Evolutionary conservation across 164 flowering plant genomes (phyloP), one percentile per base, ranked within the genome.

Genomic region (Macadamia tetraphylla): DNA sequence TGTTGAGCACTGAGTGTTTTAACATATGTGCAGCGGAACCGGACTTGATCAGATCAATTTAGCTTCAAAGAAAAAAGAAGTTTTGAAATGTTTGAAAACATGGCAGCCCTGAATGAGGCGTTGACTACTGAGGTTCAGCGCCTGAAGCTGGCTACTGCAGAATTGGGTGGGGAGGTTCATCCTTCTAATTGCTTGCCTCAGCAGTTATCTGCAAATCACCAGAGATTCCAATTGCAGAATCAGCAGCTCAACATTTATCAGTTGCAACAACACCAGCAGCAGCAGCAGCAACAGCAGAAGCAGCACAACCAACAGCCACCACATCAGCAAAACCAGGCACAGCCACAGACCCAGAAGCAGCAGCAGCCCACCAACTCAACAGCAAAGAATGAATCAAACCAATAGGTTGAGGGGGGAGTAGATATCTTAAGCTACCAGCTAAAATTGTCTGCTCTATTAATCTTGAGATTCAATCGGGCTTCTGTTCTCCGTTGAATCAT

Each of bases 21-120:
- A 23, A 23, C 23, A 23, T 23, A 23, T 23, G 23, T 23, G 23
- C 23, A 23, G 23, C 23, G 23, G 23, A 23, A 23, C 23, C 23
- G 23, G 23, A 23, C 23, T 23, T 3, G 53, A 49, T 10, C 6
- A 49, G 40, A 10, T 49, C 11, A 2, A 10, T 49, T 49, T 49
- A 49, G 15, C 2, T 49, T 49, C 6, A 17, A 53, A n/a, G 15
- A 46, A 46, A 46, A 46, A 40, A 40, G 31, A 0, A 49, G 17
- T 15, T 35, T 17, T 46, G 40, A 32, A 58, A 3, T 49, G 32
- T 7, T 56, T 56, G 23, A 15, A 52, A 42, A 63, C 42, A 18
- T 74, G 74, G 71, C 90, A 90, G 96, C 96, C 71, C 77, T 90
- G 30, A 87, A 88, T 62, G 94, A 88, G 63, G 86, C 93, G 9